phyloP scores from a whole-genome alignment of 1,284 basidiomycete genomes.

The Omphalotus olearius region DNA sequence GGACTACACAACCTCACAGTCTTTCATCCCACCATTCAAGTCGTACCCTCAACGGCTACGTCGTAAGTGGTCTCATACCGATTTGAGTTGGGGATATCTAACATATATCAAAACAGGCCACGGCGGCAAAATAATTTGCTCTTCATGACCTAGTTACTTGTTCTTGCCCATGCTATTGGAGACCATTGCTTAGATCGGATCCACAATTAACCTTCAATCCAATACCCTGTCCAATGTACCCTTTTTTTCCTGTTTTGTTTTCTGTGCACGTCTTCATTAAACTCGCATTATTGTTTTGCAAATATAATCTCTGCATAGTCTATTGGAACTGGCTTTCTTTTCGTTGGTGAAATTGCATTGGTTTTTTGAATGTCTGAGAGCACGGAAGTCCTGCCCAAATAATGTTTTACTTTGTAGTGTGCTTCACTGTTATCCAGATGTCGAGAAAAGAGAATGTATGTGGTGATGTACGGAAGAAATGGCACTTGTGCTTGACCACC shows the following conservation, averaged over 20 bases:
- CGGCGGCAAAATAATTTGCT: conserved; percentile 38
- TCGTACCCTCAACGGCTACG: conserved; percentile 50
- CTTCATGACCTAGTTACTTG: conserved; percentile 11
- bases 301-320: conserved; percentile 13
- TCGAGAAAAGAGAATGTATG: neutral
- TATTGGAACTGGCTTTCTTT: neutral
- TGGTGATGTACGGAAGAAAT: conserved; percentile 5
- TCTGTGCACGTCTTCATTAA: conserved; percentile 31
- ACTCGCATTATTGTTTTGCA: conserved; percentile 37
- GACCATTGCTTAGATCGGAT: conserved; percentile 20
- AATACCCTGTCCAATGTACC: conserved; percentile 40
- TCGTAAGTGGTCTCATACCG: conserved; percentile 29
- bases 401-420: too few species aligned
- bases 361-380: too few species aligned
- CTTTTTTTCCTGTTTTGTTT: conserved; percentile 15
- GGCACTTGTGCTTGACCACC: conserved; percentile 11
- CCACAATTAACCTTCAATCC: conserved; percentile 26
- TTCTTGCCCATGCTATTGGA: conserved; percentile 15
- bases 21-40: conserved; percentile 51
- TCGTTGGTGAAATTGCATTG: too few species aligned
- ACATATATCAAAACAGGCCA: conserved; percentile 30
- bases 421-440: neutral
- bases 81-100: conserved; percentile 7
- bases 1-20: conserved; percentile 47
- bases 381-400: too few species aligned